Evolutionary conservation across 768 basidiomycete genomes (phyloP), one percentile per base, ranked within the genome.

Genomic region (Phallus indusiatus): DNA sequence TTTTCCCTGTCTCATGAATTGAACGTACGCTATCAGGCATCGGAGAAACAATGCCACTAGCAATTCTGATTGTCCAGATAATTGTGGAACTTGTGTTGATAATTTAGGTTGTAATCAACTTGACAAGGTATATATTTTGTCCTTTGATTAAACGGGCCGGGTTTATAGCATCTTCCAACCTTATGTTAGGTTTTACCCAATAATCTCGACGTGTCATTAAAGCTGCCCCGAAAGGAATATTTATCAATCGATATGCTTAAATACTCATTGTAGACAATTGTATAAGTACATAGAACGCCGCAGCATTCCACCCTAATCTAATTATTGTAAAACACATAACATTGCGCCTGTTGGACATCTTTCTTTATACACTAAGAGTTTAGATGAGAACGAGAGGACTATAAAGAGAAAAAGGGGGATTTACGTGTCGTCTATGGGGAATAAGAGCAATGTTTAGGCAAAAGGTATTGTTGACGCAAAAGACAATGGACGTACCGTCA

Each of bases 71-170:
- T 78, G 76, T 49, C 64, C 73, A 17, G 76, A 81, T 50, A 79
- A 78, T 55, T 89, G 87, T 65, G 73, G 76, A 5, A 76, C 79
- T 21, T 90, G 87, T 64, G 71, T 88, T 28, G 87, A 89, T 67
- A 71, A 75, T 60, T 68, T 65, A 22, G 63, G 69, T 28, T 79
- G 76, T 8, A 64, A 78, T 52, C 79, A 69, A 55, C 72, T 85
- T 18, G 42, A 28, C 28, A 28, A 3, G 2, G 2, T 28, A 7
- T 28, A 28, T 28, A 2, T 28, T 28, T 28, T 28, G 4, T 28
- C 2, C 28, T 28, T 28, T 3, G 28, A 28, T 28, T 7, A 2
- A 7, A 3, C 28, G 7, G 7, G 28, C 28, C 7, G 28, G 7
- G 7, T 28, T 28, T 7, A 28, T 28, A 28, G 28, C 7, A 28